A percentile compares a stretch with the other conserved stretches of the same genome.
These are phyloP conservation scores for Coemansia sp. DNA, from an alignment of 192 early-diverging fungal species.

Conservation along the genomic window DNA sequence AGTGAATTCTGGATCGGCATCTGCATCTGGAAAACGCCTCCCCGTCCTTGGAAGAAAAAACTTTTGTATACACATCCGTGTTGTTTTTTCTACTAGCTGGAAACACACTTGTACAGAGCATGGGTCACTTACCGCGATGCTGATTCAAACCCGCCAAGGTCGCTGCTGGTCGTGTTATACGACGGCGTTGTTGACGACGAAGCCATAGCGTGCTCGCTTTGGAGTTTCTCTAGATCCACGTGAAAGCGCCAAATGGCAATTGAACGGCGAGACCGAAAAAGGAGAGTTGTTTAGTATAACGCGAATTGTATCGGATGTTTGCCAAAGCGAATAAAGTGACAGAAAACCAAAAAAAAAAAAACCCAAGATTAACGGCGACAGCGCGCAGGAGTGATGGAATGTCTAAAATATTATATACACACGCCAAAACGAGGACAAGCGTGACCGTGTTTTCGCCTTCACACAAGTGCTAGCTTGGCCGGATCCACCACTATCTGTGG, in stretches of 20 bases:
- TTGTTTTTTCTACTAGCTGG: too few relatives aligned
- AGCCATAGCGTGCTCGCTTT: neutral
- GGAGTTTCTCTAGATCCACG: neutral
- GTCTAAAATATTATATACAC: neutral
- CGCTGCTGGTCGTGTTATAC: slow-evolving; percentile 4
- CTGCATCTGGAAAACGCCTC: too few relatives aligned
- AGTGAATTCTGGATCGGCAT: too few relatives aligned
- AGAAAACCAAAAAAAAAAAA: neutral
- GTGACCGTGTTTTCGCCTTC: neutral
- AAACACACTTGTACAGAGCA: neutral
- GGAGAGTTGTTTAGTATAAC: neutral
- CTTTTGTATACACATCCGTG: too few relatives aligned
- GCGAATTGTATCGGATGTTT: neutral
- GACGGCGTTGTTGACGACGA: slow-evolving; percentile 8
- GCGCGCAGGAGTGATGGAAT: neutral
- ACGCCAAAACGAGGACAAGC: neutral
- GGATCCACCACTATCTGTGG: neutral
- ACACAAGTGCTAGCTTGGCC: neutral
- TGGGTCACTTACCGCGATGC: neutral
- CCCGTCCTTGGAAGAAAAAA: too few relatives aligned
- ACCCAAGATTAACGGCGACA: neutral
- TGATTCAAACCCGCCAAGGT: neutral
- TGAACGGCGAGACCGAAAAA: neutral
- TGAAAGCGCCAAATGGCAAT: neutral
- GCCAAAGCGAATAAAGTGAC: neutral